Conservation (phyloP, 208 protist genomes). For the Trypanosoma brucei region DNA sequence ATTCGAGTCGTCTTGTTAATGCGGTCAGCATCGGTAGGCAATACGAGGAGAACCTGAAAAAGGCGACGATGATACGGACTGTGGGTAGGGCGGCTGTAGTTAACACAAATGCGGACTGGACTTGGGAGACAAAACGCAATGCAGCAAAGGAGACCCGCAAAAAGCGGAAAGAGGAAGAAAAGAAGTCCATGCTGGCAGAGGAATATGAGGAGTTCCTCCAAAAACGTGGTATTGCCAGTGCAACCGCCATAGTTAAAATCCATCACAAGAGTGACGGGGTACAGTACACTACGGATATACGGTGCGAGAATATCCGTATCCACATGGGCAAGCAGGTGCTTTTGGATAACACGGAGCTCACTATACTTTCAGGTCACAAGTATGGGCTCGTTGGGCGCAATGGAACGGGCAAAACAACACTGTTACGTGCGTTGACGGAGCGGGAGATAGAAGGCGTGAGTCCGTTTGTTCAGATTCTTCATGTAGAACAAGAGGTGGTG, state of each 20-base stretch:
- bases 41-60: slow-evolving; percentile 85
- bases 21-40: slow-evolving; percentile 83
- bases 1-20: slow-evolving; percentile 60
- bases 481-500: slow-evolving; percentile 97
- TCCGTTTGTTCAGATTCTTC: slow-evolving; percentile 94
- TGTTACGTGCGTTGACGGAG: slow-evolving; percentile 93
- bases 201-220: slow-evolving; percentile 89
- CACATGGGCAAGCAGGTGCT: slow-evolving; percentile 86
- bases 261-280: slow-evolving; percentile 77
- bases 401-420: slow-evolving; percentile 91
- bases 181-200: slow-evolving; percentile 82
- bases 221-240: slow-evolving; percentile 75
- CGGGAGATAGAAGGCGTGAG: slow-evolving; percentile 92
- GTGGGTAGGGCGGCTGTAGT: slow-evolving; percentile 74
- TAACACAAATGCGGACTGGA: slow-evolving; percentile 89
- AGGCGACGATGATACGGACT: slow-evolving; percentile 75
- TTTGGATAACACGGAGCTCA: slow-evolving; percentile 75
- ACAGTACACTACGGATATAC: slow-evolving; percentile 82
- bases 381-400: slow-evolving; percentile 97
- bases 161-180: slow-evolving; percentile 88
- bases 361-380: slow-evolving; percentile 84
- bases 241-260: slow-evolving; percentile 75
- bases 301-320: slow-evolving; percentile 84
- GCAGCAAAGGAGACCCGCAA: slow-evolving; percentile 84
- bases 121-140: slow-evolving; percentile 86